These are phyloP conservation scores for Chrysanthemum lavandulifolium DNA, from an alignment of 129 eudicot species.

Conservation along the genomic window DNA sequence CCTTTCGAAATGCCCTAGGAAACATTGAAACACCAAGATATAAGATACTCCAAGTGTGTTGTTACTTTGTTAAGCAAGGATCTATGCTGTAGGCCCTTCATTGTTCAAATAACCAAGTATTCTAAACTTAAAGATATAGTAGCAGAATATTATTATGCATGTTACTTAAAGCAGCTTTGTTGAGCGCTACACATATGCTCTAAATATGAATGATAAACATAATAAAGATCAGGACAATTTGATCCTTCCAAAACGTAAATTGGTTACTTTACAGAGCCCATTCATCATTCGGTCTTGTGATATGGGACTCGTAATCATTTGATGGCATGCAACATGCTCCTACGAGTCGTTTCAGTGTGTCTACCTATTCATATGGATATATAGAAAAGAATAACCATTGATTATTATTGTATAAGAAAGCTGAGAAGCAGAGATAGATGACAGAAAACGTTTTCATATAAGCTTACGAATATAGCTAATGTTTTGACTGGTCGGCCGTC, in stretches of 20 bases:
- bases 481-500: constrained; percentile 28
- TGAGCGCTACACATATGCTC: constrained; percentile 19
- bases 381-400: constrained; percentile 18
- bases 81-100: constrained; percentile 32
- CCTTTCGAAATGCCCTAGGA: constrained; percentile 14
- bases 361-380: constrained; percentile 17
- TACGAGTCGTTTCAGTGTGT: not conserved
- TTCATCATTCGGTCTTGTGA: no score
- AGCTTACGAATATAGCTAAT: constrained; percentile 11
- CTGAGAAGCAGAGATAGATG: constrained; percentile 17
- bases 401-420: constrained; percentile 4
- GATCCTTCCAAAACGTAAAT: constrained; percentile 14
- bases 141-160: constrained; percentile 23
- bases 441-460: constrained; percentile 20
- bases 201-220: constrained; percentile 6
- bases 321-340: no score
- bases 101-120: constrained; percentile 20
- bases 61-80: constrained; percentile 36
- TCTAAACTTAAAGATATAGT: constrained; percentile 24
- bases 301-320: no score
- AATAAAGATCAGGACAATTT: constrained; percentile 4
- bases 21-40: constrained; percentile 8
- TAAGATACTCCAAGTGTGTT: constrained; percentile 17
- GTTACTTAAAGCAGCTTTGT: constrained; percentile 22
- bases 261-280: not conserved